Evolutionary conservation across 192 early-diverging fungal genomes (phyloP).

Genomic region (Helicostylum pulchrum): DNA sequence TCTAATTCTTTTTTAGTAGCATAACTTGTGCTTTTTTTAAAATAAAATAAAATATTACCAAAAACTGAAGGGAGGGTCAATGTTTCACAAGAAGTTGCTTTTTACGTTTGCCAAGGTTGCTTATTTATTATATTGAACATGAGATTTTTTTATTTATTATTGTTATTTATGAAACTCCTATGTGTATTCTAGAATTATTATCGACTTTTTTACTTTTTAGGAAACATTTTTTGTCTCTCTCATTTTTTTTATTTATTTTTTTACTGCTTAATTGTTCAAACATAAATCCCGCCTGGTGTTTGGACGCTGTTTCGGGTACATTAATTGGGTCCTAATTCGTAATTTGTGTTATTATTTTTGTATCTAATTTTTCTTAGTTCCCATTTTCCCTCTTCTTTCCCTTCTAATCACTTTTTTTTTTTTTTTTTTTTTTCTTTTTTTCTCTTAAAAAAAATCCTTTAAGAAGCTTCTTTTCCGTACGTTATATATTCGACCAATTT

Average conservation of each 20-base stretch:
- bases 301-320: constrained; percentile 16
- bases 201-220: background rate
- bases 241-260: background rate
- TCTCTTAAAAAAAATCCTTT: background rate
- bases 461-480: too few species aligned
- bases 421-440: constrained; percentile 4
- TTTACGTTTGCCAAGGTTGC: too few species aligned
- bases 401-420: constrained; percentile 1
- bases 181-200: background rate
- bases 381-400: constrained; percentile 9
- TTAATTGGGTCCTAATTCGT: constrained; percentile 19
- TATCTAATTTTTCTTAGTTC: too few species aligned
- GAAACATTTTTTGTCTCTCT: background rate
- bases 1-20: too few species aligned
- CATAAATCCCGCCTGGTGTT: constrained; percentile 7
- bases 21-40: too few species aligned
- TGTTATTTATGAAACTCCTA: background rate
- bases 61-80: too few species aligned
- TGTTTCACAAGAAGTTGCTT: too few species aligned
- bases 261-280: background rate
- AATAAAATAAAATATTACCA: too few species aligned
- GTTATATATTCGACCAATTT: too few species aligned
- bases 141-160: background rate
- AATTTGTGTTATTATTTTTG: constrained; percentile 12
- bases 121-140: background rate